Base-by-base conservation (phyloP, 768 basidiomycete species). In the Leccinellum rugosiceps region DNA sequence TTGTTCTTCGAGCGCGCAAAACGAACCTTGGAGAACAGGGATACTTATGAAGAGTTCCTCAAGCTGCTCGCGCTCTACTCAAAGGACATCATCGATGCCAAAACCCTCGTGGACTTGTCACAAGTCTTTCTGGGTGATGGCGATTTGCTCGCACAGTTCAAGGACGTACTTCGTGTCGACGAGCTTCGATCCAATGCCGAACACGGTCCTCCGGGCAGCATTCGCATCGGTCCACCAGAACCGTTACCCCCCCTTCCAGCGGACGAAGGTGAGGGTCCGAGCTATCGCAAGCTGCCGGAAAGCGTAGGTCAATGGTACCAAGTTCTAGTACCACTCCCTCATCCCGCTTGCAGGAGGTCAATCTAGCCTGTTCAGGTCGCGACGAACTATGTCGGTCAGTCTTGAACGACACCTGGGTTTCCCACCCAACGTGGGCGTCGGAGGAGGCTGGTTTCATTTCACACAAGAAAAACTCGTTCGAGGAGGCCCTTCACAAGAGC, bases 371-470 rank as follows among this genome's bases (percentile, higher is more conserved):
- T 70, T 97, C 97, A 3, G 95, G 91, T 11, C 87, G 97, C 28
- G 95, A 98, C 65, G 85, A 93, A 60, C 87, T 98, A 55, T 95
- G 92, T 69, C 91, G 94, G 70, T 94, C 93, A 28, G 94, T 99
- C 28, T 82, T 99, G 47, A 99, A 99, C 69, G 95, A 98, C 68
- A 84, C 88, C 63, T 98, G 97, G 96, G 94, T 98, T 11, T 97
- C 96, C 14, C 96, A 98, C 72, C 96, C 97, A 3, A 96, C 94
- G 1, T 97, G 94, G 92, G 94, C 94, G 9, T 95, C 94, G 21
- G 96, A 98, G 70, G 94, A 96, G 68, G 85, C 94, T 1, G 94
- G 92, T 10, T 97, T 97, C 65, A 84, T 93, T 61, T 81, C 95
- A 6, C 92, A 98, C 73, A 96, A 97, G 79, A 98, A 98, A 78